phyloP scores from a whole-genome alignment of 441 rosid genomes.

The Populus hybrid region DNA sequence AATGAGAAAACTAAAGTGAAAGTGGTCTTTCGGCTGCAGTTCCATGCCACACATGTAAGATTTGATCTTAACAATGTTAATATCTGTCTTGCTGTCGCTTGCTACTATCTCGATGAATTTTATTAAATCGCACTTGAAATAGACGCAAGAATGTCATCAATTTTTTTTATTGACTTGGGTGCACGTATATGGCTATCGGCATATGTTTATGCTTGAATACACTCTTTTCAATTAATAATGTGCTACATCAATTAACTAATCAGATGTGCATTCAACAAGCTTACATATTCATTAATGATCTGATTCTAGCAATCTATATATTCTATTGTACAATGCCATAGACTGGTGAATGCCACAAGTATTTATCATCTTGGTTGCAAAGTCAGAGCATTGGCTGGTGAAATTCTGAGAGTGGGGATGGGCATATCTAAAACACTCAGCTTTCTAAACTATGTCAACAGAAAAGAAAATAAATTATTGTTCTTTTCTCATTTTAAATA shows the following conservation, averaged over 20 bases:
- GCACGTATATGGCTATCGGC: not conserved
- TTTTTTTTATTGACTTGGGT: not conserved
- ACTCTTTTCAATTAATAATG: not conserved
- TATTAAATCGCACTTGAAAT: not conserved
- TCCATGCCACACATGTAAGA: constrained; percentile 98
- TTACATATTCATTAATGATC: not conserved
- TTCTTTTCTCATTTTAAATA: not conserved
- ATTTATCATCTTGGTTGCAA: not conserved
- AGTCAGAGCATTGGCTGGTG: not conserved
- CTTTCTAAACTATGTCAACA: not conserved
- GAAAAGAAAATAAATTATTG: not conserved
- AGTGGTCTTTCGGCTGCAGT: constrained; percentile 95
- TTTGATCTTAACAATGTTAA: constrained; percentile 19
- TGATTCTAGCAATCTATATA: not conserved
- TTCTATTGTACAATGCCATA: not conserved
- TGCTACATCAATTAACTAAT: not conserved
- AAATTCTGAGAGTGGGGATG: not conserved
- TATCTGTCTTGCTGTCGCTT: not conserved
- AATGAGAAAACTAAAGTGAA: constrained; percentile 95
- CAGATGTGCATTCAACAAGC: not conserved
- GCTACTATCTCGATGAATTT: not conserved
- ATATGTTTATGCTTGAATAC: not conserved
- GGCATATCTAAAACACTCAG: not conserved
- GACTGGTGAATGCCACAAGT: not conserved
- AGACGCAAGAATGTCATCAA: not conserved